Evolutionary conservation across 306 rosid genomes (phyloP).

Genomic region (Potentilla sterilis): DNA sequence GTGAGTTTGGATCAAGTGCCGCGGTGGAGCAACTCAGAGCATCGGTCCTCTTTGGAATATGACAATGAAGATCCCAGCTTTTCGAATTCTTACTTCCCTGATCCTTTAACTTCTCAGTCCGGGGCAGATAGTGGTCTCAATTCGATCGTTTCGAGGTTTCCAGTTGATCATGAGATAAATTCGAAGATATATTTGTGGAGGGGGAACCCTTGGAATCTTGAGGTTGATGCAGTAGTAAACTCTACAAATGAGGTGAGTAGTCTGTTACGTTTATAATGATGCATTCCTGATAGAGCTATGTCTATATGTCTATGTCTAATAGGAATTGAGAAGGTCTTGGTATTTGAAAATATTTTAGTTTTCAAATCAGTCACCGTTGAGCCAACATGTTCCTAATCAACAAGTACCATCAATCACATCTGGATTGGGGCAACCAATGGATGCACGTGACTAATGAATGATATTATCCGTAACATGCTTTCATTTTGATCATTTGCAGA

Average conservation of each 20-base stretch:
- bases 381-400: conserved; percentile 1
- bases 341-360: neutral
- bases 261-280: neutral
- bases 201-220: conserved; percentile 97
- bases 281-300: neutral
- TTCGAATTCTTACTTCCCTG: conserved; percentile 62
- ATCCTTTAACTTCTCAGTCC: conserved; percentile 61
- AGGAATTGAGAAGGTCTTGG: neutral
- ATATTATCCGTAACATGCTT: conserved; percentile 20
- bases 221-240: conserved; percentile 97
- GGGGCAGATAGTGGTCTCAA: conserved; percentile 43
- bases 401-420: conserved; percentile 15
- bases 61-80: conserved; percentile 64
- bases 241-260: conserved; percentile 85
- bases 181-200: conserved; percentile 90
- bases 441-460: conserved; percentile 16
- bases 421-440: conserved; percentile 16
- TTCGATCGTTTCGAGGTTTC: conserved; percentile 69
- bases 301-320: neutral
- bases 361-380: conserved; percentile 9
- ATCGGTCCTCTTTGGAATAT: conserved; percentile 50
- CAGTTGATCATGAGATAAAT: conserved; percentile 77
- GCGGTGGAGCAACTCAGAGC: conserved; percentile 87
- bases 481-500: conserved; percentile 43
- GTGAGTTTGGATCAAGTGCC: conserved; percentile 92